Conservation (phyloP, 768 basidiomycete species). For the Boletales sp. region DNA sequence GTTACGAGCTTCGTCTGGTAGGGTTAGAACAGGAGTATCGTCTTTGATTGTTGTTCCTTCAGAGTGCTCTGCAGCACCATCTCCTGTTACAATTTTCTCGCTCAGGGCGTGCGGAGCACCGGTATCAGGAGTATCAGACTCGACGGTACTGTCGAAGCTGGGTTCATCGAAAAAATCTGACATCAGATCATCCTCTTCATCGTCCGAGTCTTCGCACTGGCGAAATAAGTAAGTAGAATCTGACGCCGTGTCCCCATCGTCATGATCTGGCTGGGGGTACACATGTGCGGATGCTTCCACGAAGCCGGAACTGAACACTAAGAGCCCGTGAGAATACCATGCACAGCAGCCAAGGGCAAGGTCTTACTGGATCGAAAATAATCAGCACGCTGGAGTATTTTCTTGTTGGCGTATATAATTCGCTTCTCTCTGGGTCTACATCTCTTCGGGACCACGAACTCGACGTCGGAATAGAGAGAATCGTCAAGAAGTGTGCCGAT, state of each 20-base stretch:
- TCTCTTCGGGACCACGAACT: slow-evolving; percentile 65
- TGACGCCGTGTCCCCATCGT: slow-evolving; percentile 46
- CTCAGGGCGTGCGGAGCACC: background rate
- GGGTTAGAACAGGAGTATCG: background rate
- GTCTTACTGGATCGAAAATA: slow-evolving; percentile 72
- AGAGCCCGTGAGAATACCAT: background rate
- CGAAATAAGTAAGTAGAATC: slow-evolving; percentile 40
- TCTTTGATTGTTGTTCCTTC: slow-evolving; percentile 3
- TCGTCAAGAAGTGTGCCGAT: slow-evolving; percentile 78
- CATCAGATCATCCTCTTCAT: slow-evolving; percentile 47
- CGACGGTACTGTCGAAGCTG: slow-evolving; percentile 26
- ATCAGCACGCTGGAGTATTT: slow-evolving; percentile 64
- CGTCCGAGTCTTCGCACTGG: slow-evolving; percentile 49
- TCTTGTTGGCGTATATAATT: slow-evolving; percentile 65
- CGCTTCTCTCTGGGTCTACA: slow-evolving; percentile 35
- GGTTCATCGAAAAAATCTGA: slow-evolving; percentile 32
- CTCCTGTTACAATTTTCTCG: slow-evolving; percentile 6
- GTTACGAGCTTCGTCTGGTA: slow-evolving; percentile 23
- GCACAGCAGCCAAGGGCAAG: background rate
- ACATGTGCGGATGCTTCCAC: slow-evolving; percentile 48
- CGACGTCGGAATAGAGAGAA: slow-evolving; percentile 80
- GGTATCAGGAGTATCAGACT: slow-evolving; percentile 17
- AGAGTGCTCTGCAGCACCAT: background rate
- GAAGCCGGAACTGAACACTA: slow-evolving; percentile 76
- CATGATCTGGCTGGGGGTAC: slow-evolving; percentile 18